Base-by-base conservation (phyloP, 495 filamentous ascomycete genomes). In the Daldinia caldariorum region DNA sequence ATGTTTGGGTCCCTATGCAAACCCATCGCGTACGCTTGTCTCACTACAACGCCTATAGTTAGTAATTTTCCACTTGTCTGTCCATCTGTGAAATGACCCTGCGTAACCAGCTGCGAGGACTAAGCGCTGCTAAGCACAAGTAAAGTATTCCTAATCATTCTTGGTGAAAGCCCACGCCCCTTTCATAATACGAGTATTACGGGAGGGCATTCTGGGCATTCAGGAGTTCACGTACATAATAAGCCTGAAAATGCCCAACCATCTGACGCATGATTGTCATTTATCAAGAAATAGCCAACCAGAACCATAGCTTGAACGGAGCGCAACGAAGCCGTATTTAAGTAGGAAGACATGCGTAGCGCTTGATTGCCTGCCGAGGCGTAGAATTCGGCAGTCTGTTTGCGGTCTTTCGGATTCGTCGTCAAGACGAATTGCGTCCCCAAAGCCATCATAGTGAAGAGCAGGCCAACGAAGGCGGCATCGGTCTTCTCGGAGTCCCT, bases 11-110 rank as follows among this genome's bases (percentile, higher is more conserved):
- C 89, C 7, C 90, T 86, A 67, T 92, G 89, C 26, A 92, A 74
- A n/a, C 90, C 89, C 85, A 91, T 88, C 18, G 90, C 90, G 67
- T 91, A 92, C 4, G 89, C 87, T 80, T 92, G 90, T 53, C 90
- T 83, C 53, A 89, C 86, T 43, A 90, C 73, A 65, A 58, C 18
- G 53, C 20, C 29, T 35, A 59, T 1, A 50, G 50, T 72, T 38
- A 72, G 69, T 16, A 18, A 56, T 72, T 47, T 4, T 45, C 58
- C 32, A 10, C 58, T 43, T 13, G 9, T 22, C n/a, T n/a, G 8
- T 51, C 31, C 13, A 7, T 53, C 49, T 20, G n/a, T 53, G 20
- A 7, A 22, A 29, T 29, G 13, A 5, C 0, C 47, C 13, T 13
- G 37, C 26, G 20, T 20, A 20, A 51, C 13, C 37, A 26, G 7